Base-by-base conservation (phyloP, 2,329 filamentous ascomycete species). In the Akanthomyces lecanii region DNA sequence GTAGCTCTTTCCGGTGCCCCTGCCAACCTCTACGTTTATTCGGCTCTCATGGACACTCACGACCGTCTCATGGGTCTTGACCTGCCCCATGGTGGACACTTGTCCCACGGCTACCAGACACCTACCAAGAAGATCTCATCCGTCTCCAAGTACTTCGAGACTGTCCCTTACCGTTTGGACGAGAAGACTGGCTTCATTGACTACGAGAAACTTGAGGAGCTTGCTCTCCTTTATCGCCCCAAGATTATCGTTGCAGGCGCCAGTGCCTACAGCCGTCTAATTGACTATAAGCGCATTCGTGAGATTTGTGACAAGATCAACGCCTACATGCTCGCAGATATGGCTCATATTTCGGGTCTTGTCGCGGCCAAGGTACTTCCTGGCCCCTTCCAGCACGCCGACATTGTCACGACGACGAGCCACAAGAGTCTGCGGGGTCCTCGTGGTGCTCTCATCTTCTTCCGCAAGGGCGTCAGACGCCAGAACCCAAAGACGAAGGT, bases 111-210 rank as follows among this genome's bases (percentile, higher is more conserved):
- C 66, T 99, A 99, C 79, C 95, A 99, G 79, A 98, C 91, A 23
- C 92, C 95, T 3, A 89, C 89, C 60, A 92, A 89, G 77, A 94
- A 93, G 85, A 98, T 99, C 75, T 98, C 94, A n/a, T 92, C 93
- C 71, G 88, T 99, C 68, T 98, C 94, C 63, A 98, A 96, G 75
- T 99, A 99, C 81, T 99, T 99, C 75, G 95, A 99, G 81, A 99
- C 95, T 42, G 81, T 99, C 66, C 95, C 95, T 5, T 99, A 99
- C 82, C 89, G 92, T 64, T 85, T 98, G 61, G 87, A 97, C 79
- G 90, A 96, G 73, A 83, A 88, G 66, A 98, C 94, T 6, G 95
- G 95, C 65, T 82, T 94, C 69, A 99, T 99, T 72, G 93, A 99
- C 81, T 99, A 99, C 77, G 88, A 91, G 72, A 89, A 89, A 74